Conservation (phyloP, 352 stramenopile genomes). For the Globisporangium viniferum region DNA sequence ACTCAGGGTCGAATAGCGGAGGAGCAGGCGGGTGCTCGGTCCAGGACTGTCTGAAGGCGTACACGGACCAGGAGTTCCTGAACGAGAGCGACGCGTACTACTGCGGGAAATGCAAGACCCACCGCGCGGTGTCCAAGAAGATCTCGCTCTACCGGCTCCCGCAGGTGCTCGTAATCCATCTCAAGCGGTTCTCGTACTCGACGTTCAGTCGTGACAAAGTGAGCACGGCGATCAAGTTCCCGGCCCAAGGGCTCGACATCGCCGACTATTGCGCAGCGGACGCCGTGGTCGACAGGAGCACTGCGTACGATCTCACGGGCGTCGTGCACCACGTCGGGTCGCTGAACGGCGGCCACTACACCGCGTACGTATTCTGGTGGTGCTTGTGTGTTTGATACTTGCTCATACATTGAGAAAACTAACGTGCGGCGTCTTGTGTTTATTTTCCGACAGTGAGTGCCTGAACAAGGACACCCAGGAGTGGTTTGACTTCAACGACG, state of each 20-base stretch:
- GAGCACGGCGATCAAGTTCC: slow-evolving; percentile 60
- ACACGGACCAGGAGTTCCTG: slow-evolving; percentile 67
- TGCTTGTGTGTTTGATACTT: neutral
- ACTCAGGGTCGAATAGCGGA: neutral
- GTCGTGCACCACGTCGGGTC: slow-evolving; percentile 80
- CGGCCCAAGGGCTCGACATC: slow-evolving; percentile 56
- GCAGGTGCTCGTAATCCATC: slow-evolving; percentile 83
- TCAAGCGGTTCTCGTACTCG: slow-evolving; percentile 88
- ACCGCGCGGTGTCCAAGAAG: slow-evolving; percentile 66
- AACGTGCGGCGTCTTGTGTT: neutral
- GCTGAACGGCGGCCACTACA: slow-evolving; percentile 83
- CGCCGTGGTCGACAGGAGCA: slow-evolving; percentile 63
- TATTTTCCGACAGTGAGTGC: slow-evolving; percentile 42
- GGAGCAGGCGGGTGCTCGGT: slow-evolving; percentile 32
- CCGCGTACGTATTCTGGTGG: slow-evolving; percentile 39
- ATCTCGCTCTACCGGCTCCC: slow-evolving; percentile 77
- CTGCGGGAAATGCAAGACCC: slow-evolving; percentile 68
- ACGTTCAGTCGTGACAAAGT: slow-evolving; percentile 79
- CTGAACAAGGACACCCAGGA: slow-evolving; percentile 63
- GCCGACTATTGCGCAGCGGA: slow-evolving; percentile 65
- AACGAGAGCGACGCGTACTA: slow-evolving; percentile 70
- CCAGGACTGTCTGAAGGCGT: slow-evolving; percentile 67
- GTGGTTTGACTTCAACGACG: slow-evolving; percentile 84
- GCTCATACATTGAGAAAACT: neutral
- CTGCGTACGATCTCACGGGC: slow-evolving; percentile 72